These are phyloP conservation scores for Candida yuanshanica DNA, from an alignment of 805 yeast genomes.

Conservation along the genomic window DNA sequence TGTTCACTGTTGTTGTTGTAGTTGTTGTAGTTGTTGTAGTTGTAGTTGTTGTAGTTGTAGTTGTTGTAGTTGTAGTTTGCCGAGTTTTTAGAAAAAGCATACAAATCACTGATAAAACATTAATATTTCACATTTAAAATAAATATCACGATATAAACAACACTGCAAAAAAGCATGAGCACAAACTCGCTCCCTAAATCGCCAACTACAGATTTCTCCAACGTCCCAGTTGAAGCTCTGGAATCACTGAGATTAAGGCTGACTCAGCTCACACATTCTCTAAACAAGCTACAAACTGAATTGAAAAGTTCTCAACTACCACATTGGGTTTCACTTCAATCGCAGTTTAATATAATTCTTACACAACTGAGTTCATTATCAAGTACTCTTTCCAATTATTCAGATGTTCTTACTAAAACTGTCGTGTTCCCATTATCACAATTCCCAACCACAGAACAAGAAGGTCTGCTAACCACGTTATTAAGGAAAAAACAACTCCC, in stretches of 20 bases:
- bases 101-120: too few species aligned
- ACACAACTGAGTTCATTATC: constrained; percentile 83
- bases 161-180: neutral
- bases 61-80: too few species aligned
- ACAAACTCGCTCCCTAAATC: too few species aligned
- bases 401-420: constrained; percentile 53
- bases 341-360: constrained; percentile 75
- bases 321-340: constrained; percentile 65
- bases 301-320: constrained; percentile 41
- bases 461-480: constrained; percentile 75
- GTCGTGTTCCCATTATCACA: constrained; percentile 79
- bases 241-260: constrained; percentile 59
- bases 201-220: constrained; percentile 28
- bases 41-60: too few species aligned
- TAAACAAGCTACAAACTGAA: constrained; percentile 50
- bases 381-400: constrained; percentile 54
- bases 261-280: constrained; percentile 55
- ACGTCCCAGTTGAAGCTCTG: constrained; percentile 55
- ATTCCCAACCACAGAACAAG: constrained; percentile 83
- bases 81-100: too few species aligned
- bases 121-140: too few species aligned
- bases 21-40: too few species aligned
- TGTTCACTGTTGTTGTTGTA: too few species aligned
- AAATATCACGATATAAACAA: neutral
- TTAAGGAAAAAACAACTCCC: constrained; percentile 85